Percentiles rank a stretch among this genome's conserved stretches.
Conservation (phyloP, 2,329 filamentous ascomycete genomes). For the Polychaeton citri region DNA sequence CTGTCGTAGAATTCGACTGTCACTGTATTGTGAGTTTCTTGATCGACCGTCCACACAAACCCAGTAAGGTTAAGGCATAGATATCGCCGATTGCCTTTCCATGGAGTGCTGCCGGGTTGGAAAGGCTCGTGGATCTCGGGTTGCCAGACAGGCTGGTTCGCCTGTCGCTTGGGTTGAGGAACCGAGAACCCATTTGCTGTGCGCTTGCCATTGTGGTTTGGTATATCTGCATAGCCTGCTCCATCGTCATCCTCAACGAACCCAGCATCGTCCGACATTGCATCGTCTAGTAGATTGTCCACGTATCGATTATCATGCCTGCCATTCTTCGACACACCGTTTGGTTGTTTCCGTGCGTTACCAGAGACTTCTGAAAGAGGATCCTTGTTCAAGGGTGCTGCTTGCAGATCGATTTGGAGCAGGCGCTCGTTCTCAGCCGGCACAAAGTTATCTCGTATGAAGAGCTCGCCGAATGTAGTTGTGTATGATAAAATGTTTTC, state of each 20-base stretch:
- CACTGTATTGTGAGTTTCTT: constrained; percentile 77
- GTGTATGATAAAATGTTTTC: constrained; percentile 86
- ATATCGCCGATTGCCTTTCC: constrained; percentile 88
- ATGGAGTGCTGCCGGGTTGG: constrained; percentile 88
- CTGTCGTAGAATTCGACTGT: constrained; percentile 97
- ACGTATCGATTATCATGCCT: constrained; percentile 45
- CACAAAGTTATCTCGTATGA: constrained; percentile 64
- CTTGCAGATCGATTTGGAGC: constrained; percentile 46
- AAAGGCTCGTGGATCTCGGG: constrained; percentile 72
- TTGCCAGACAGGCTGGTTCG: constrained; percentile 34
- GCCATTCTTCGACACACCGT: constrained; percentile 32
- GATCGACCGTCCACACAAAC: constrained; percentile 93
- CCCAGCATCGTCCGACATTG: constrained; percentile 50
- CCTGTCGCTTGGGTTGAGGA: constrained; percentile 38
- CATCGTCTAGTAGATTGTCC: constrained; percentile 63
- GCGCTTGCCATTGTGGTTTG: constrained; percentile 52
- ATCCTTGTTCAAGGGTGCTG: constrained; percentile 77
- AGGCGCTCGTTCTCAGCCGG: constrained; percentile 35
- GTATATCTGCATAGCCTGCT: constrained; percentile 64
- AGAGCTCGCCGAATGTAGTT: constrained; percentile 83
- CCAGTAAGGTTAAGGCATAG: constrained; percentile 86
- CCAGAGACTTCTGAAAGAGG: constrained; percentile 56
- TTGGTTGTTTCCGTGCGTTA: constrained; percentile 47
- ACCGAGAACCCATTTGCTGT: constrained; percentile 21
- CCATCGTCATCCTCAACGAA: constrained; percentile 95